Percentiles rank a stretch among this genome's conserved stretches.
Evolutionary conservation across 2,329 filamentous ascomycete species (phyloP).

Genomic region (Pyricularia sp.): DNA sequence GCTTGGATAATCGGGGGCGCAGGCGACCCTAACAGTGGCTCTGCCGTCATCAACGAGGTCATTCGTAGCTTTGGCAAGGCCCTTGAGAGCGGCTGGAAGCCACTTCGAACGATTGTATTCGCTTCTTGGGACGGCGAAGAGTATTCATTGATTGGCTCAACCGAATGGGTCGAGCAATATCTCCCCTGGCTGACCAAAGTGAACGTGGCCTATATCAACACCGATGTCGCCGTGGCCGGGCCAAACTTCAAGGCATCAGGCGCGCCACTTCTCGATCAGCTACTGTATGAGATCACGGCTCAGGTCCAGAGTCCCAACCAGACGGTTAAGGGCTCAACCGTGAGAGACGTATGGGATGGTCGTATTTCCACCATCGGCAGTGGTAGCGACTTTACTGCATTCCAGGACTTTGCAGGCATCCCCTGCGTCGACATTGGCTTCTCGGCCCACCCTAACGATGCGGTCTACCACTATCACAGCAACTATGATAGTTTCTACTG

Average conservation of each 20-base stretch:
- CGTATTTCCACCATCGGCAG: constrained; percentile 58
- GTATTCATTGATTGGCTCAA: constrained; percentile 77
- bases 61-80: constrained; percentile 65
- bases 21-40: constrained; percentile 73
- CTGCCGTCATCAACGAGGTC: constrained; percentile 70
- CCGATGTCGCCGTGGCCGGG: constrained; percentile 66
- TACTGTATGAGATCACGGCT: constrained; percentile 57
- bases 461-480: constrained; percentile 76
- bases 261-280: constrained; percentile 66
- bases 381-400: constrained; percentile 66
- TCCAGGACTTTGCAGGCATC: constrained; percentile 63
- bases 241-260: constrained; percentile 55
- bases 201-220: constrained; percentile 76
- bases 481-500: constrained; percentile 89
- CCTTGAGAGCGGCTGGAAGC: constrained; percentile 65
- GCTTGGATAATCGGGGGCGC: constrained; percentile 68
- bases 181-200: constrained; percentile 67
- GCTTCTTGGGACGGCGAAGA: constrained; percentile 78
- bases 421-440: constrained; percentile 58
- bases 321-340: constrained; percentile 57
- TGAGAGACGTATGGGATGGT: constrained; percentile 58
- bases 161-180: constrained; percentile 90
- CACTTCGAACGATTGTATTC: constrained; percentile 83
- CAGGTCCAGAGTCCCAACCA: constrained; percentile 66
- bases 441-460: constrained; percentile 26